Evolutionary conservation across 2,329 filamentous ascomycete species (phyloP).

Genomic region (Beauveria sp.): DNA sequence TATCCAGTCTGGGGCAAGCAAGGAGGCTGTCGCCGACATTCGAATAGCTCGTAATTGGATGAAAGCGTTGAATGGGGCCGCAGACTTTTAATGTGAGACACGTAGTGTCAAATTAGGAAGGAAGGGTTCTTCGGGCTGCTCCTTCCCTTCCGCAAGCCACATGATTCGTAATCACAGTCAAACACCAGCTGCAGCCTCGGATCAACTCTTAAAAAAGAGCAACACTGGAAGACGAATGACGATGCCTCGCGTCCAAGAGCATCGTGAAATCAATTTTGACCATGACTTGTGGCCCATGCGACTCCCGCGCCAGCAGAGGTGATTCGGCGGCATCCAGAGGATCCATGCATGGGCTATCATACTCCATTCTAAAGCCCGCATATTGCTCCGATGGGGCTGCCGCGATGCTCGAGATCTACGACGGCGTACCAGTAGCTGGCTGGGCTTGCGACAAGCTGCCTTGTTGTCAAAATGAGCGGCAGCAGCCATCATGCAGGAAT

Average conservation of each 20-base stretch:
- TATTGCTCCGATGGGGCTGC: constrained; percentile 10
- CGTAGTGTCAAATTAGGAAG: constrained; percentile 1
- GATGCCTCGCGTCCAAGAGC: background rate
- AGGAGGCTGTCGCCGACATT: too few species aligned
- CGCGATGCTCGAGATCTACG: constrained; percentile 8
- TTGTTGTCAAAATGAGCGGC: background rate
- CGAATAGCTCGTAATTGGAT: too few species aligned
- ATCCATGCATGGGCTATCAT: constrained; percentile 1
- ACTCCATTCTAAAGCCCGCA: constrained; percentile 5
- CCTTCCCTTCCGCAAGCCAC: background rate
- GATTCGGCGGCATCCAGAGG: background rate
- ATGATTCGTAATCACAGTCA: background rate
- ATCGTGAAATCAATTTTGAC: background rate
- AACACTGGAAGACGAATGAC: background rate
- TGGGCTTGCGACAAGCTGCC: constrained; percentile 3
- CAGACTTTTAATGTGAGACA: background rate
- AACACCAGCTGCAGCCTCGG: constrained; percentile 3
- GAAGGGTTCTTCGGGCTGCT: background rate
- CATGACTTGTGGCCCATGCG: background rate
- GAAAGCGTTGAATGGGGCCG: too few species aligned
- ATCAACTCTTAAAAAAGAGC: background rate
- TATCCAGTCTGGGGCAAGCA: too few species aligned
- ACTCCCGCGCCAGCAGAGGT: background rate
- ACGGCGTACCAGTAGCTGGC: constrained; percentile 7
- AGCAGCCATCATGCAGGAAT: constrained; percentile 9